Evolutionary conservation across 2,329 filamentous ascomycete species (phyloP).

Genomic region (Xylaria hypoxylon): DNA sequence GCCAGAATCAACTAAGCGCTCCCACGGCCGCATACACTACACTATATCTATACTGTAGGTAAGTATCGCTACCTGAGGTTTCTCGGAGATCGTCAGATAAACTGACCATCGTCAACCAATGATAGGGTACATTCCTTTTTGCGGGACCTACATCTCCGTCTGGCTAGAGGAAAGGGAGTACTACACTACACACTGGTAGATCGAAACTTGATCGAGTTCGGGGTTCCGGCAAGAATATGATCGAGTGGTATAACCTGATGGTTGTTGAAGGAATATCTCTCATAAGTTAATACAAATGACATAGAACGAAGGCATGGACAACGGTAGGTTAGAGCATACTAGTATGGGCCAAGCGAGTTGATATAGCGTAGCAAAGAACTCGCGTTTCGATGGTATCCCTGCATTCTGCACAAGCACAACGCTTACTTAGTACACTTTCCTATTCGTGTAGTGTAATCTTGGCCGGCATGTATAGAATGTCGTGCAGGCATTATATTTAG

Average conservation of each 20-base stretch:
- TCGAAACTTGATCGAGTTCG: conserved; percentile 3
- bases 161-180: conserved; percentile 3
- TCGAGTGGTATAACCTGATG: not conserved
- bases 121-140: conserved; percentile 5
- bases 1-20: conserved; percentile 30
- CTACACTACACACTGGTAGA: too few species aligned
- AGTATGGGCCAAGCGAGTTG: not conserved
- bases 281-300: not conserved
- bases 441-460: not conserved
- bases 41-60: conserved; percentile 9
- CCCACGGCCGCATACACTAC: conserved; percentile 15
- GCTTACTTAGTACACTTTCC: not conserved
- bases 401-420: conserved; percentile 3
- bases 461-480: not conserved
- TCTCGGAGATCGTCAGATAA: conserved; percentile 29
- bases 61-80: conserved; percentile 26
- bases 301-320: not conserved
- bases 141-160: conserved; percentile 20
- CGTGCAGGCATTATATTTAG: not conserved
- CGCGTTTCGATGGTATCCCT: not conserved
- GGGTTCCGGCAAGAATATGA: not conserved
- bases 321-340: not conserved
- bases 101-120: conserved; percentile 24
- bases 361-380: conserved; percentile 5
- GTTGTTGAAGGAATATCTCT: not conserved